phyloP scores from a whole-genome alignment of 2,329 filamentous ascomycete species.

The Colletotrichum agaves region DNA sequence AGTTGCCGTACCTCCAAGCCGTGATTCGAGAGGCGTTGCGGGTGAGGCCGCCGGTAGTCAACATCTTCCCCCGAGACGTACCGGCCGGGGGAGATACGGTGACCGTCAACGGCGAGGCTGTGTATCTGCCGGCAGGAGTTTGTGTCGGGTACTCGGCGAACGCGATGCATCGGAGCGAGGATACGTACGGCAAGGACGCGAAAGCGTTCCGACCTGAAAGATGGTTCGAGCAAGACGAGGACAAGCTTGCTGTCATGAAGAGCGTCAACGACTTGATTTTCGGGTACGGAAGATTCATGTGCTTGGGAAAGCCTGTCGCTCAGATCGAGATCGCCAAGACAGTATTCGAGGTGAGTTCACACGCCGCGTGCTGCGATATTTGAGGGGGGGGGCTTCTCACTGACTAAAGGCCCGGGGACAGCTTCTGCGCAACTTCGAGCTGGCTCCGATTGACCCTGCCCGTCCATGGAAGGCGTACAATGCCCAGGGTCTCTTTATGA shows the following conservation, averaged over 20 bases:
- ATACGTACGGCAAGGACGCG: conserved; percentile 67
- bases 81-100: conserved; percentile 38
- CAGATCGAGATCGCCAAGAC: conserved; percentile 31
- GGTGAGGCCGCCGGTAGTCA: conserved; percentile 40
- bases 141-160: conserved; percentile 70
- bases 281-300: conserved; percentile 34
- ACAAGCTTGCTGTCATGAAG: conserved; percentile 24
- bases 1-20: conserved; percentile 50
- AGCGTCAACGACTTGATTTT: conserved; percentile 32
- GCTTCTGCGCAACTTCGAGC: conserved; percentile 45
- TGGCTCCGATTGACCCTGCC: conserved; percentile 42
- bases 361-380: not conserved
- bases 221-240: conserved; percentile 59
- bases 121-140: conserved; percentile 62
- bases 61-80: conserved; percentile 41
- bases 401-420: conserved; percentile 15
- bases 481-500: conserved; percentile 44
- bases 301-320: conserved; percentile 34
- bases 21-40: conserved; percentile 53
- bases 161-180: conserved; percentile 67
- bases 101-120: conserved; percentile 36
- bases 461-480: conserved; percentile 44
- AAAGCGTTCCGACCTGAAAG: conserved; percentile 67
- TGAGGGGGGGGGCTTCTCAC: accelerated
- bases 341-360: conserved; percentile 49